Evolutionary conservation across 2,329 filamentous ascomycete genomes (phyloP).

Genomic region (Trichoderma sp.): DNA sequence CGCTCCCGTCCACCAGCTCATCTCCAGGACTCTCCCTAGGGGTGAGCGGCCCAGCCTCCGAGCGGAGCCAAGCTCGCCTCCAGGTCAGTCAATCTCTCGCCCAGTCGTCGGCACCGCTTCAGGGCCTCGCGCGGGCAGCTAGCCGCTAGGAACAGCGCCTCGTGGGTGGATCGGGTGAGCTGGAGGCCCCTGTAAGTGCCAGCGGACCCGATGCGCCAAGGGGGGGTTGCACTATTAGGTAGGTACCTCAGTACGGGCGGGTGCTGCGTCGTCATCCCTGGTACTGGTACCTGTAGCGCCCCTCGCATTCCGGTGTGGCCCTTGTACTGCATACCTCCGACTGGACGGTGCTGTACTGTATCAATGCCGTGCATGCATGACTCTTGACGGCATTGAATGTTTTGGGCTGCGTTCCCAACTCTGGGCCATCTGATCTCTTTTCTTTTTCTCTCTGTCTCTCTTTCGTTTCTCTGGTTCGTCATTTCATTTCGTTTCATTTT

Average conservation of each 20-base stretch:
- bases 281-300: neutral
- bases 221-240: neutral
- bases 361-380: neutral
- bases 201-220: conserved; percentile 1
- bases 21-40: neutral
- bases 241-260: neutral
- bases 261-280: neutral
- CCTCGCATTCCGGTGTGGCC: conserved; percentile 8
- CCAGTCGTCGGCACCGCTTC: conserved; percentile 5
- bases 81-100: conserved; percentile 6
- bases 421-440: conserved; percentile 9
- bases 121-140: neutral
- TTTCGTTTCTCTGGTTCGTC: neutral
- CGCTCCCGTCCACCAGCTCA: too few species aligned
- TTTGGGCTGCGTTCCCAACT: neutral
- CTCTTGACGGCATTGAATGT: neutral
- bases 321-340: neutral
- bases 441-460: neutral
- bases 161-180: conserved; percentile 10
- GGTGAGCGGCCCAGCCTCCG: too few species aligned
- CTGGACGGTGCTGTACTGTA: too few species aligned
- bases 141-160: conserved; percentile 15
- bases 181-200: neutral
- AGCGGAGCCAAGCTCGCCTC: neutral
- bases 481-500: conserved; percentile 7